Percentiles rank a stretch among this genome's conserved stretches.
These are phyloP conservation scores for Boletus rubescentipes DNA, from an alignment of 768 basidiomycete species.

Conservation along the genomic window DNA sequence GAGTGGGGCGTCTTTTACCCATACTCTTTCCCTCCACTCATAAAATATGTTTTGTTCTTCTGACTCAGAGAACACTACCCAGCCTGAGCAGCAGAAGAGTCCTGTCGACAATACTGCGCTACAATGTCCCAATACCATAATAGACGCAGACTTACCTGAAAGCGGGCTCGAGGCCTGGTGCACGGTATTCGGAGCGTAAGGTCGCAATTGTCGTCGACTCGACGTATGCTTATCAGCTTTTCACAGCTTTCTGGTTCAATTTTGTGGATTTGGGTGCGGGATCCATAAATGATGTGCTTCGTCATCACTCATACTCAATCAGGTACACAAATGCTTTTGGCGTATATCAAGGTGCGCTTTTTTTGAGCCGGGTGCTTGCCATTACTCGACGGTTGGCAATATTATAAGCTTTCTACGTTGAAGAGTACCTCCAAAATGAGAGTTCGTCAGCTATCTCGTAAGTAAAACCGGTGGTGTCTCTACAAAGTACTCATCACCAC, in stretches of 20 bases:
- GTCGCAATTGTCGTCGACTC: not conserved
- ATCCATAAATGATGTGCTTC: fast-evolving
- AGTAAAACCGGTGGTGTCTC: not conserved
- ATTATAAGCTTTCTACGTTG: slow-evolving; percentile 21
- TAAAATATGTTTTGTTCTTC: slow-evolving; percentile 1
- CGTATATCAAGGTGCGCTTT: slow-evolving; percentile 26
- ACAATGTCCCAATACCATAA: not conserved
- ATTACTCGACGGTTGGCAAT: not conserved
- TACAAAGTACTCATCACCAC: not conserved
- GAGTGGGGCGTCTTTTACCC: not conserved
- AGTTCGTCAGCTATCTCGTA: slow-evolving; percentile 27
- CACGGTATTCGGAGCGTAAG: slow-evolving; percentile 27
- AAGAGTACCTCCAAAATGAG: slow-evolving; percentile 21
- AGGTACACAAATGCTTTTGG: slow-evolving; percentile 26
- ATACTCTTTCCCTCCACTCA: not conserved
- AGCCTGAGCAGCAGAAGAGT: not conserved
- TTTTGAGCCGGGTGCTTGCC: not conserved
- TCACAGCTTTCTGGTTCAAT: slow-evolving; percentile 26
- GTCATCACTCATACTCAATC: not conserved
- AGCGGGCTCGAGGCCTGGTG: slow-evolving; percentile 26
- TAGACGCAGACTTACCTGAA: slow-evolving; percentile 10
- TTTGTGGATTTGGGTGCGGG: slow-evolving; percentile 28
- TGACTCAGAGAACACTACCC: not conserved
- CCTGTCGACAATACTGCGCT: not conserved
- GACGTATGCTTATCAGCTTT: not conserved